Conservation (phyloP, 1,284 basidiomycete genomes). For the Vanrija sp. region DNA sequence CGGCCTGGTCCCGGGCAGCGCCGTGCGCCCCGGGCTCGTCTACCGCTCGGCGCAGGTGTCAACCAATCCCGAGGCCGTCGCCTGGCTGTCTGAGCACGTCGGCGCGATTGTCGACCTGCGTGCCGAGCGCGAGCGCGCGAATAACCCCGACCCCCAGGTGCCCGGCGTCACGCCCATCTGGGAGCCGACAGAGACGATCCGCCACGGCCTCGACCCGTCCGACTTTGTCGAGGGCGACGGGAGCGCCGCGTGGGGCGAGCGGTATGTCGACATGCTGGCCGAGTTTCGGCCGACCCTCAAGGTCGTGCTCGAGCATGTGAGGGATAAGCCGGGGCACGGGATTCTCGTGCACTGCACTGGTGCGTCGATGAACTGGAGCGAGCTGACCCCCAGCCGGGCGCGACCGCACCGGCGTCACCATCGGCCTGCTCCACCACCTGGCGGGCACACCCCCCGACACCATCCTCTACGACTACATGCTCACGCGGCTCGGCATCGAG, state of each 20-base stretch:
- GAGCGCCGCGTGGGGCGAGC: constrained; percentile 3
- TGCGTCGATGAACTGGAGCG: constrained; percentile 1
- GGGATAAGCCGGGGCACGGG: constrained; percentile 2
- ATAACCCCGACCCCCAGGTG: constrained; percentile 4
- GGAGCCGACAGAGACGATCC: neutral
- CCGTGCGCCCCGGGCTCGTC: neutral
- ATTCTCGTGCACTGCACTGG: constrained; percentile 18
- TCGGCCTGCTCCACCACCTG: constrained; percentile 11
- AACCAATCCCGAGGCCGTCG: neutral
- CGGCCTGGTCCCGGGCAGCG: constrained; percentile 6
- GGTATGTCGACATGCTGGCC: constrained; percentile 4
- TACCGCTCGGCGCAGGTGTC: constrained; percentile 8
- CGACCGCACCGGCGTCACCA: constrained; percentile 14
- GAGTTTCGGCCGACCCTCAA: constrained; percentile 2
- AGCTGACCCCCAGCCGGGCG: constrained; percentile 8
- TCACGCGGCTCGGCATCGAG: constrained; percentile 17
- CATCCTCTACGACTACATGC: constrained; percentile 12
- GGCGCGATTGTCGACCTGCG: constrained; percentile 12
- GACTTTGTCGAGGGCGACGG: constrained; percentile 12
- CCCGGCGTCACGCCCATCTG: constrained; percentile 5
- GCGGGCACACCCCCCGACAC: constrained; percentile 5
- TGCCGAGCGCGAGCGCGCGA: constrained; percentile 1
- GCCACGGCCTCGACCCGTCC: neutral
- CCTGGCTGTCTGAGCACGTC: constrained; percentile 8
- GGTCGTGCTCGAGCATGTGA: constrained; percentile 13